phyloP scores from a whole-genome alignment of 2,329 filamentous ascomycete species.

The Xylariaceae sp. region DNA sequence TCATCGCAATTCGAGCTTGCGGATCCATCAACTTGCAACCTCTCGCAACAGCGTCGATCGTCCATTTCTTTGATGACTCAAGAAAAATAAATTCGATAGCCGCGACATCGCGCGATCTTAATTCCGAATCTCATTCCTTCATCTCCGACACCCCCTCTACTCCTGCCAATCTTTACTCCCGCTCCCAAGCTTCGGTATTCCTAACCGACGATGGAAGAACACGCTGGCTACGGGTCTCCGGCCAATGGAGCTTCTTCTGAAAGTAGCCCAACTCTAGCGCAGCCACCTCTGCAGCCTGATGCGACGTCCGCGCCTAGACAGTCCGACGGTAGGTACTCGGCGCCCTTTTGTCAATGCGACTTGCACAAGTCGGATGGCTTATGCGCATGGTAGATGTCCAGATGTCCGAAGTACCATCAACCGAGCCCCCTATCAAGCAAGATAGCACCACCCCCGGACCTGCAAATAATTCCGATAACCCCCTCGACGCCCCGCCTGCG shows the following conservation, averaged over 20 bases:
- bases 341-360: constrained; percentile 6
- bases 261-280: constrained; percentile 51
- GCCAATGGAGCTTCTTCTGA: constrained; percentile 51
- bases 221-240: constrained; percentile 52
- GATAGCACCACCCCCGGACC: constrained; percentile 56
- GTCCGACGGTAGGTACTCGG: constrained; percentile 41
- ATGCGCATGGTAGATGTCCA: constrained; percentile 49
- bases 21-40: constrained; percentile 17
- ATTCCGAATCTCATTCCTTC: constrained; percentile 9
- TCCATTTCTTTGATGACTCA: constrained; percentile 19
- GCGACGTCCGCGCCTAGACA: constrained; percentile 33
- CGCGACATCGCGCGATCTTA: constrained; percentile 21
- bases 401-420: constrained; percentile 50
- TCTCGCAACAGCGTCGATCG: constrained; percentile 7
- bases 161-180: constrained; percentile 16
- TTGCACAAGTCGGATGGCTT: constrained; percentile 1
- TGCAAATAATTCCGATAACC: constrained; percentile 51
- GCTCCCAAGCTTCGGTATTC: constrained; percentile 13
- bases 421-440: constrained; percentile 52
- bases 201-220: constrained; percentile 49
- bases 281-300: constrained; percentile 47
- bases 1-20: constrained; percentile 22
- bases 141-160: constrained; percentile 5
- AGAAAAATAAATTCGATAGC: constrained; percentile 14
- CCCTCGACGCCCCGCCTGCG: constrained; percentile 62